Conservation (phyloP, 495 filamentous ascomycete species). For the Cenococcum geophilum region DNA sequence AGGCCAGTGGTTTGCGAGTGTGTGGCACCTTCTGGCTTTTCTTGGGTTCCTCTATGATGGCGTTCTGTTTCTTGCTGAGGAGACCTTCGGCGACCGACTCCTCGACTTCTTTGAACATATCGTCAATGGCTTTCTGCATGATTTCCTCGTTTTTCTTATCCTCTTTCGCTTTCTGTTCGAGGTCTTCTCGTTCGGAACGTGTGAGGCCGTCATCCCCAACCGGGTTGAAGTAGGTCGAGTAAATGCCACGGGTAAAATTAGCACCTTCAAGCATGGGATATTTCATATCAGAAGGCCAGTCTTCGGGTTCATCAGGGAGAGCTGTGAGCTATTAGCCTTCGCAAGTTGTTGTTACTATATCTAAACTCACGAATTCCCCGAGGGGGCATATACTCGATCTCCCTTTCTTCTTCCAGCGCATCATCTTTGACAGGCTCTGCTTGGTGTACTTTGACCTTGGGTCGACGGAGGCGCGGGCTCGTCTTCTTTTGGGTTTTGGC, state of each 20-base stretch:
- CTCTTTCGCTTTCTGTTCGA: conserved; percentile 53
- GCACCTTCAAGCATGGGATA: conserved; percentile 47
- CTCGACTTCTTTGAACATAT: conserved; percentile 25
- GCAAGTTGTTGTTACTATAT: not conserved
- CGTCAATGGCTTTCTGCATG: conserved; percentile 32
- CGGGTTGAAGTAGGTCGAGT: conserved; percentile 57
- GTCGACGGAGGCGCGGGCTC: conserved; percentile 47
- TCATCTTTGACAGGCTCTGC: conserved; percentile 42
- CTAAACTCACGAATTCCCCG: conserved; percentile 43
- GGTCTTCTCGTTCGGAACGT: conserved; percentile 33
- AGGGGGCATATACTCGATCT: conserved; percentile 72
- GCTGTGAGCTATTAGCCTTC: conserved; percentile 24
- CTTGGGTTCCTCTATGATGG: conserved; percentile 37
- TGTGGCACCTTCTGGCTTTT: conserved; percentile 32
- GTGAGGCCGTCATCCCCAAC: conserved; percentile 60
- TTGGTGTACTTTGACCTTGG: conserved; percentile 43
- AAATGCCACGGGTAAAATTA: conserved; percentile 65
- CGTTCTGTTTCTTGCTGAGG: conserved; percentile 29
- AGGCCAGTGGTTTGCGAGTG: conserved; percentile 22
- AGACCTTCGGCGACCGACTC: conserved; percentile 11
- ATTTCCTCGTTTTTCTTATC: conserved; percentile 54
- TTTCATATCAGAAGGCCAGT: conserved; percentile 51
- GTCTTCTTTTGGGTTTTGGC: conserved; percentile 44
- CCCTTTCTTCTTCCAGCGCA: conserved; percentile 59
- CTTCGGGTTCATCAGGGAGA: conserved; percentile 69